Evolutionary conservation across 805 yeast species (phyloP).

Genomic region (Clavispora asparagi): DNA sequence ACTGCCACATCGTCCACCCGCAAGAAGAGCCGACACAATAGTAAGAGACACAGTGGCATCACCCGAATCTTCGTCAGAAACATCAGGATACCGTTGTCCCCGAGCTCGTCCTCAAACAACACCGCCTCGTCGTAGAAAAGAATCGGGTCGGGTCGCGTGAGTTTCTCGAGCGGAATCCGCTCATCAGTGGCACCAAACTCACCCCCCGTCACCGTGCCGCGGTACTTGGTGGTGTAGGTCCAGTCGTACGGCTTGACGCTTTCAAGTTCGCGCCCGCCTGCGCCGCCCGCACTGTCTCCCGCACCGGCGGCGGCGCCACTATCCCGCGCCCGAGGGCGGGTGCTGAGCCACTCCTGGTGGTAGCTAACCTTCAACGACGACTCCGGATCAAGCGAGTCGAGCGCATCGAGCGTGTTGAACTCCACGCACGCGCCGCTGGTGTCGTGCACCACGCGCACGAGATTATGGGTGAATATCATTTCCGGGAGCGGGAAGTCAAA

Average conservation of each 20-base stretch:
- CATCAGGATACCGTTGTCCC: slow-evolving; percentile 89
- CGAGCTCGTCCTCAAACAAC: slow-evolving; percentile 90
- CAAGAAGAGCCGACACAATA: slow-evolving; percentile 73
- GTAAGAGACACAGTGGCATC: slow-evolving; percentile 73
- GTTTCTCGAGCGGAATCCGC: slow-evolving; percentile 63
- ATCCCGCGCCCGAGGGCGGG: slow-evolving; percentile 20
- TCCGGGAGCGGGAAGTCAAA: slow-evolving; percentile 87
- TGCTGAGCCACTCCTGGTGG: slow-evolving; percentile 72
- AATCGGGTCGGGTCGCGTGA: slow-evolving; percentile 76
- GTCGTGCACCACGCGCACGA: slow-evolving; percentile 46
- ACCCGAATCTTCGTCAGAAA: slow-evolving; percentile 78
- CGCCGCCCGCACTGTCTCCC: neutral
- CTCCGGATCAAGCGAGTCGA: slow-evolving; percentile 31
- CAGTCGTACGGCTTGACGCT: slow-evolving; percentile 87
- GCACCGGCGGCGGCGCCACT: neutral
- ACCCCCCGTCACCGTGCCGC: slow-evolving; percentile 46
- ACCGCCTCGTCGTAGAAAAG: slow-evolving; percentile 84
- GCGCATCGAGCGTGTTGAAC: slow-evolving; percentile 76
- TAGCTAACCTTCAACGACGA: slow-evolving; percentile 62
- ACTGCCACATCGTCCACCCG: slow-evolving; percentile 88
- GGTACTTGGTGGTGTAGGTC: slow-evolving; percentile 85
- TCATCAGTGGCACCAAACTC: slow-evolving; percentile 17
- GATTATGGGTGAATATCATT: slow-evolving; percentile 91
- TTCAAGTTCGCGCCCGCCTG: slow-evolving; percentile 38
- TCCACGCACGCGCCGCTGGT: slow-evolving; percentile 41